A percentile compares a stretch with the other conserved stretches of the same genome.
phyloP scores from a whole-genome alignment of 2,329 filamentous ascomycete species.

The Basipetospora chlamydospora region DNA sequence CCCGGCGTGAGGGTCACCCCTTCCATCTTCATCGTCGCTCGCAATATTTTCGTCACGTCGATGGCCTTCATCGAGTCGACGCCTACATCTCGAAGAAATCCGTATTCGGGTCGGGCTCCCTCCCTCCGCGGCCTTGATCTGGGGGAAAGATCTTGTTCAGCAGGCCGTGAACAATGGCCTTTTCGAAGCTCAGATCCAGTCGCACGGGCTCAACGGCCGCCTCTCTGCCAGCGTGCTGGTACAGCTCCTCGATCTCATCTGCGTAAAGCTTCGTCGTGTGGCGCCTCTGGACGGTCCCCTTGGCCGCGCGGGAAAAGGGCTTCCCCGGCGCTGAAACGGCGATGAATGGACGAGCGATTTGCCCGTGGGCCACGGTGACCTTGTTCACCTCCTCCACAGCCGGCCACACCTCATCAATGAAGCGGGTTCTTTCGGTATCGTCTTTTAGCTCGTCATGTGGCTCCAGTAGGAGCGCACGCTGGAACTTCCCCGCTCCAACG shows the following conservation, averaged over 20 bases:
- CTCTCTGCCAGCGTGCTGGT: slow-evolving; percentile 14
- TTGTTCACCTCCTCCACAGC: slow-evolving; percentile 26
- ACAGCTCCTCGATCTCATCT: slow-evolving; percentile 27
- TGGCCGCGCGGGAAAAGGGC: slow-evolving; percentile 28
- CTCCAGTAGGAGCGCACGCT: slow-evolving; percentile 33
- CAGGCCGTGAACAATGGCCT: slow-evolving; percentile 12
- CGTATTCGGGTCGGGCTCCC: slow-evolving; percentile 9
- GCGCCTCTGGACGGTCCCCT: slow-evolving; percentile 30
- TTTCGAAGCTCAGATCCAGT: slow-evolving; percentile 12
- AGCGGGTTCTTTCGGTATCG: slow-evolving; percentile 7
- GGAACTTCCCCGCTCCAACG: slow-evolving; percentile 29
- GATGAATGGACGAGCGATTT: slow-evolving; percentile 25
- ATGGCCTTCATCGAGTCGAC: slow-evolving; percentile 26
- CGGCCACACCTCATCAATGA: slow-evolving; percentile 30
- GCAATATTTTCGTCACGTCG: slow-evolving; percentile 9
- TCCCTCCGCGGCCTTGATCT: neutral
- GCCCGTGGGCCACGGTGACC: slow-evolving; percentile 28
- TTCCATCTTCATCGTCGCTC: slow-evolving; percentile 9
- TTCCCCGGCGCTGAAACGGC: slow-evolving; percentile 22
- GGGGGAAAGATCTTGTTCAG: slow-evolving; percentile 9
- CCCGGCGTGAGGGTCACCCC: slow-evolving; percentile 8
- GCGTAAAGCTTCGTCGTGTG: slow-evolving; percentile 24
- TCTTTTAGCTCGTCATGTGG: slow-evolving; percentile 18
- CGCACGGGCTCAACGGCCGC: slow-evolving; percentile 4
- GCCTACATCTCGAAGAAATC: slow-evolving; percentile 24